Conservation (phyloP, 352 stramenopile species). For the Pythium rishiriense region DNA sequence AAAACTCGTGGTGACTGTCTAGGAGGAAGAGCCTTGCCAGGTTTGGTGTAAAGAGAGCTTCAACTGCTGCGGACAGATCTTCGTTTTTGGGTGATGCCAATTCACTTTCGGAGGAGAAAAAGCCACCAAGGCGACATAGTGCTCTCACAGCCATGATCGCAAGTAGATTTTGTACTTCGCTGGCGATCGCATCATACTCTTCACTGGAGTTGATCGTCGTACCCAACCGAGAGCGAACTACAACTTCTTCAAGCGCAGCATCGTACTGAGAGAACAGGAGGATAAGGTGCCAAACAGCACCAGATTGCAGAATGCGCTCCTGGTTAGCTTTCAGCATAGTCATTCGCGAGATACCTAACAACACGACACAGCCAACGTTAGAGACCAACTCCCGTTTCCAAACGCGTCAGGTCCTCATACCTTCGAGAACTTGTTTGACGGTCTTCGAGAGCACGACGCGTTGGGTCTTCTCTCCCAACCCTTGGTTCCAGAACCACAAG, state of each 20-base stretch:
- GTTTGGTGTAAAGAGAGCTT: constrained; percentile 78
- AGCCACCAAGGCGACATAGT: constrained; percentile 66
- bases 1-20: constrained; percentile 76
- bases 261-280: constrained; percentile 72
- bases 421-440: constrained; percentile 73
- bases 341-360: constrained; percentile 61
- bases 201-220: constrained; percentile 36
- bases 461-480: constrained; percentile 22
- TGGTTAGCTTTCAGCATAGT: constrained; percentile 60
- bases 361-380: not conserved
- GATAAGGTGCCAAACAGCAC: constrained; percentile 73
- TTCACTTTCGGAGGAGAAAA: constrained; percentile 56
- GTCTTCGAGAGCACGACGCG: constrained; percentile 65
- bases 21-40: constrained; percentile 57
- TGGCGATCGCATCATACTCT: constrained; percentile 41
- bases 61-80: constrained; percentile 40
- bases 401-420: constrained; percentile 29
- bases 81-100: constrained; percentile 45
- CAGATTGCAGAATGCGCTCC: constrained; percentile 43
- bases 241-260: constrained; percentile 51
- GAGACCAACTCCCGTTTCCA: not conserved
- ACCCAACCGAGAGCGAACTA: constrained; percentile 44
- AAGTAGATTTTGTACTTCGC: constrained; percentile 70
- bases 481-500: constrained; percentile 76
- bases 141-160: constrained; percentile 69